phyloP scores from a whole-genome alignment of 2,329 filamentous ascomycete species.

The Aspergillus tubingensis region DNA sequence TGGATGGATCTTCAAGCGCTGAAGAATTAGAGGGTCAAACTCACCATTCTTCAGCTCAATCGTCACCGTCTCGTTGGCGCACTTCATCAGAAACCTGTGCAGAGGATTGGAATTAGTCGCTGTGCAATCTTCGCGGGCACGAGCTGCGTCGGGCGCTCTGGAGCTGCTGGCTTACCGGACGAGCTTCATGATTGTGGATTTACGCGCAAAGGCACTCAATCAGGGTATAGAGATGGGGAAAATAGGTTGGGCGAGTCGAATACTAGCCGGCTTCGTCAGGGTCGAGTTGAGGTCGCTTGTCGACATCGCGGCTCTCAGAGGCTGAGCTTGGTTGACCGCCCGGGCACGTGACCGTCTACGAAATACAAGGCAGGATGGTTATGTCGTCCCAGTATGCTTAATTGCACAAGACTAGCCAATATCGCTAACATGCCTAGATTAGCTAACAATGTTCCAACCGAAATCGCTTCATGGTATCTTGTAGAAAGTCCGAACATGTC shows the following conservation, averaged over 20 bases:
- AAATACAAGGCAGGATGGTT: too few species aligned
- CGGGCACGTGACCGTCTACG: constrained; percentile 13
- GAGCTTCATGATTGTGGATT: constrained; percentile 79
- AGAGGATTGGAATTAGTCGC: constrained; percentile 1
- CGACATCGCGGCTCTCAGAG: constrained; percentile 20
- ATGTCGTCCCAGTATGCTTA: background rate
- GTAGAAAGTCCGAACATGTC: constrained; percentile 8
- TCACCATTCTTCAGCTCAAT: constrained; percentile 97
- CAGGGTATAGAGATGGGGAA: background rate
- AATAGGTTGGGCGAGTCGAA: background rate
- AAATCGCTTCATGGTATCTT: constrained; percentile 22
- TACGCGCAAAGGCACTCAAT: background rate
- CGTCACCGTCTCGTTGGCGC: constrained; percentile 96
- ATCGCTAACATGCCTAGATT: background rate
- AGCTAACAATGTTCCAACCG: background rate
- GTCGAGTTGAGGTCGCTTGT: background rate
- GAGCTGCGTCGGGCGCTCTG: background rate
- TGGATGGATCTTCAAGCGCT: background rate
- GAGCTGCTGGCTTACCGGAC: constrained; percentile 64
- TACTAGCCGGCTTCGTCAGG: background rate
- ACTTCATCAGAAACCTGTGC: constrained; percentile 96
- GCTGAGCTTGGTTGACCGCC: constrained; percentile 18
- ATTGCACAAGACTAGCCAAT: background rate
- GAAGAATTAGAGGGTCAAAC: constrained; percentile 44
- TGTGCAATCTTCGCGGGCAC: background rate